Percentiles rank a stretch among this genome's conserved stretches.
These are phyloP conservation scores for Trichosporon inkin DNA, from an alignment of 1,284 basidiomycete genomes.

Conservation along the genomic window DNA sequence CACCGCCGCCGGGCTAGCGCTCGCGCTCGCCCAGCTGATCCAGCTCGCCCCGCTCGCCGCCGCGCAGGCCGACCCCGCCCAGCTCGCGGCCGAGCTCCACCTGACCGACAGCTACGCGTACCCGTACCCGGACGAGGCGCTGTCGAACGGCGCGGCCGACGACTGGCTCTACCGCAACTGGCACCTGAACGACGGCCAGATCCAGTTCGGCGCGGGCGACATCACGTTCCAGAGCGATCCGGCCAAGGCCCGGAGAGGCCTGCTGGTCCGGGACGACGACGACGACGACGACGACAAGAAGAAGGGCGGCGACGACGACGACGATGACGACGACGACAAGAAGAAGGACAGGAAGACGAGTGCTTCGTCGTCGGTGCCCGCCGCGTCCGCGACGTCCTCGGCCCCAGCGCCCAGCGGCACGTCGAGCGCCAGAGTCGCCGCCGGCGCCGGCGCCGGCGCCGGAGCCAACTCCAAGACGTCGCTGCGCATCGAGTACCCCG, in stretches of 20 bases:
- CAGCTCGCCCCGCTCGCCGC: neutral
- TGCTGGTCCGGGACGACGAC: constrained; percentile 29
- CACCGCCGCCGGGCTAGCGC: constrained; percentile 11
- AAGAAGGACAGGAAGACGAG: constrained; percentile 7
- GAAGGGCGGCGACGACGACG: neutral
- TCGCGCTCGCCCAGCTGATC: too few relatives aligned
- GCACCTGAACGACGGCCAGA: constrained; percentile 28
- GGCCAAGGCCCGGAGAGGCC: constrained; percentile 25
- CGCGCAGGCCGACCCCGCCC: constrained; percentile 1
- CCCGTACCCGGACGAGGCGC: constrained; percentile 27
- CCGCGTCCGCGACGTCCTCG: constrained; percentile 13
- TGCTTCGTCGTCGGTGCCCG: constrained; percentile 11
- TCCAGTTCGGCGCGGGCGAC: constrained; percentile 33
- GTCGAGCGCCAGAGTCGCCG: constrained; percentile 25
- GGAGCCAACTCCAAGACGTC: constrained; percentile 30
- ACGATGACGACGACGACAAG: neutral
- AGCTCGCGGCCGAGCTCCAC: constrained; percentile 15
- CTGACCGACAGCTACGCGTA: constrained; percentile 32
- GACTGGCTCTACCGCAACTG: constrained; percentile 34
- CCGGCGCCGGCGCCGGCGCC: constrained; percentile 11
- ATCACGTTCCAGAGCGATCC: constrained; percentile 29
- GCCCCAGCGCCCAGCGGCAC: constrained; percentile 20
- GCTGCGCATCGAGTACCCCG: constrained; percentile 44
- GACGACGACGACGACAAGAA: constrained; percentile 21
- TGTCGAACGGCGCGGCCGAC: constrained; percentile 27